phyloP scores from a whole-genome alignment of 306 rosid genomes.

The Gynostemma pentaphyllum region DNA sequence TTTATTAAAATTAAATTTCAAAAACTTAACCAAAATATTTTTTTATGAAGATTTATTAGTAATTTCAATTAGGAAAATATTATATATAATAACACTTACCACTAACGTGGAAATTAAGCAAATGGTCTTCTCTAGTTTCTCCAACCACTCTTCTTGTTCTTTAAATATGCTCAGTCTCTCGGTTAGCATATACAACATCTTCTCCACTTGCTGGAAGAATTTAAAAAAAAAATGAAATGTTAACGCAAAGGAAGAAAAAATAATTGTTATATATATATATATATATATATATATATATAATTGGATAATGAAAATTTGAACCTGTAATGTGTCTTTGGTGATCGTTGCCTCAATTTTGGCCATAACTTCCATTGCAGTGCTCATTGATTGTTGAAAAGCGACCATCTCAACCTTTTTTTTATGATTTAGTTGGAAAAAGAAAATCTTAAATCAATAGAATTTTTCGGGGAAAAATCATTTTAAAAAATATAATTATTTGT shows the following conservation, averaged over 20 bases:
- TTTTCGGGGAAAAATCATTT: neutral
- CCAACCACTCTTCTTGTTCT: conserved; percentile 33
- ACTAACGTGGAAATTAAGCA: conserved; percentile 20
- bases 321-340: conserved; percentile 33
- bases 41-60: no score
- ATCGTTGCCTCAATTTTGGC: conserved; percentile 25
- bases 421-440: neutral
- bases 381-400: conserved; percentile 37
- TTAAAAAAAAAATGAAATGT: neutral
- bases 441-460: neutral
- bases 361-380: conserved; percentile 32
- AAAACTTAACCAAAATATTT: neutral
- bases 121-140: conserved; percentile 22
- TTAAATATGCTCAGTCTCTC: conserved; percentile 39
- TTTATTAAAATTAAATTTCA: neutral
- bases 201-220: conserved; percentile 37
- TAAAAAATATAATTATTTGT: no score
- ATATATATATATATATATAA: neutral
- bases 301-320: conserved; percentile 1
- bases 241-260: no score
- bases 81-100: conserved; percentile 28
- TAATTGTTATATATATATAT: no score
- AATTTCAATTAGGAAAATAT: no score
- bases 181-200: conserved; percentile 42
- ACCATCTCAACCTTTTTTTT: conserved; percentile 33